These are phyloP conservation scores for Penicillium argentinense DNA, from an alignment of 495 filamentous ascomycete species.

Conservation along the genomic window DNA sequence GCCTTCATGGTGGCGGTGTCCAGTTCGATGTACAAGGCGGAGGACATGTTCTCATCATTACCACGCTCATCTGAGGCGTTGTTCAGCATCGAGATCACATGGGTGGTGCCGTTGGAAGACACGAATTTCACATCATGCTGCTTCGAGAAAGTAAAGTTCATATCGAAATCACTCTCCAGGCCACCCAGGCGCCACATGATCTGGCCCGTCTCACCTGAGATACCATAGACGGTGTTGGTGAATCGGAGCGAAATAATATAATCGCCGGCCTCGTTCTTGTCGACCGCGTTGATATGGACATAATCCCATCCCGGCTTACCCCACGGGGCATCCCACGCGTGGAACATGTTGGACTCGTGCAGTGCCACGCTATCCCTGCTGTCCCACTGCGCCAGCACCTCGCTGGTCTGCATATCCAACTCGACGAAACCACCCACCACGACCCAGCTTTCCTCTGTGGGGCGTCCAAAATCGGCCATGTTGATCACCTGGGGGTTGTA, in stretches of 20 bases:
- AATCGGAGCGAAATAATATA: slow-evolving; percentile 60
- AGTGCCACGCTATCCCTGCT: slow-evolving; percentile 42
- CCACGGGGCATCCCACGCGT: slow-evolving; percentile 27
- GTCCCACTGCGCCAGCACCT: slow-evolving; percentile 49
- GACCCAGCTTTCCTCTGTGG: slow-evolving; percentile 38
- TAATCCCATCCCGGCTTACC: slow-evolving; percentile 38
- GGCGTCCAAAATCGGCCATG: slow-evolving; percentile 45
- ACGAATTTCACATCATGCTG: slow-evolving; percentile 62
- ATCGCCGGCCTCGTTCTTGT: slow-evolving; percentile 49
- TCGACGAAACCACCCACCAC: slow-evolving; percentile 44
- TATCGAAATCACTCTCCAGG: slow-evolving; percentile 39
- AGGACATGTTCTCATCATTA: slow-evolving; percentile 42
- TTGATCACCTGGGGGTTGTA: slow-evolving; percentile 44
- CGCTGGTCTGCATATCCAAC: slow-evolving; percentile 45
- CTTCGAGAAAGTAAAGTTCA: slow-evolving; percentile 54
- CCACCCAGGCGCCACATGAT: slow-evolving; percentile 62
- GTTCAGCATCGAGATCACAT: slow-evolving; percentile 54
- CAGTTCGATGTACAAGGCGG: slow-evolving; percentile 54
- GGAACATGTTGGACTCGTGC: slow-evolving; percentile 47
- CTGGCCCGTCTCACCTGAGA: slow-evolving; percentile 54
- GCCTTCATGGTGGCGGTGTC: slow-evolving; percentile 49
- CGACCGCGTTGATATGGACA: slow-evolving; percentile 43
- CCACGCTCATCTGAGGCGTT: slow-evolving; percentile 50
- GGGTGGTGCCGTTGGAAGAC: slow-evolving; percentile 47
- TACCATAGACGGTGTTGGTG: slow-evolving; percentile 54